These are phyloP conservation scores for Candida piceae DNA, from an alignment of 805 yeast genomes.

Conservation along the genomic window DNA sequence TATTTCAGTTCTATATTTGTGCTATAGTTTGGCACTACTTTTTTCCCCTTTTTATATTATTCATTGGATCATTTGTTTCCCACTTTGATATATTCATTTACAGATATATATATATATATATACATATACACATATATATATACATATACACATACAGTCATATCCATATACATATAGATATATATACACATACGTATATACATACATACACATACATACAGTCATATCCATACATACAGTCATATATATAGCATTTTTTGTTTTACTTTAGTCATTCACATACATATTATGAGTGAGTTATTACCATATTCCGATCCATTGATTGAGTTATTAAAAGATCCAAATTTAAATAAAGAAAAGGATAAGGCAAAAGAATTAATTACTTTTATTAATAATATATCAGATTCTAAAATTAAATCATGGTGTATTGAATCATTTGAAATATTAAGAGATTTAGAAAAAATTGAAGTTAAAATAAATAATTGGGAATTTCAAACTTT, in stretches of 20 bases:
- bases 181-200: too few species aligned
- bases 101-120: too few species aligned
- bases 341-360: slow-evolving; percentile 37
- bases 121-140: too few species aligned
- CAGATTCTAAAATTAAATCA: slow-evolving; percentile 40
- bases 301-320: slow-evolving; percentile 43
- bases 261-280: not conserved
- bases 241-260: not conserved
- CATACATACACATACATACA: not conserved
- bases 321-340: slow-evolving; percentile 42
- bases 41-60: too few species aligned
- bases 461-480: slow-evolving; percentile 39
- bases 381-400: slow-evolving; percentile 38
- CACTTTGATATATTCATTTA: too few species aligned
- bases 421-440: slow-evolving; percentile 44
- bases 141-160: too few species aligned
- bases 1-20: too few species aligned
- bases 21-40: too few species aligned
- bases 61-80: too few species aligned
- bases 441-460: slow-evolving; percentile 46
- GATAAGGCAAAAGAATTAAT: slow-evolving; percentile 38
- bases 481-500: slow-evolving; percentile 54
- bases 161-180: not conserved
- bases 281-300: slow-evolving; percentile 19
- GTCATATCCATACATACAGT: not conserved